Base-by-base conservation (phyloP, 2,329 filamentous ascomycete genomes). In the Trichoderma sp. region DNA sequence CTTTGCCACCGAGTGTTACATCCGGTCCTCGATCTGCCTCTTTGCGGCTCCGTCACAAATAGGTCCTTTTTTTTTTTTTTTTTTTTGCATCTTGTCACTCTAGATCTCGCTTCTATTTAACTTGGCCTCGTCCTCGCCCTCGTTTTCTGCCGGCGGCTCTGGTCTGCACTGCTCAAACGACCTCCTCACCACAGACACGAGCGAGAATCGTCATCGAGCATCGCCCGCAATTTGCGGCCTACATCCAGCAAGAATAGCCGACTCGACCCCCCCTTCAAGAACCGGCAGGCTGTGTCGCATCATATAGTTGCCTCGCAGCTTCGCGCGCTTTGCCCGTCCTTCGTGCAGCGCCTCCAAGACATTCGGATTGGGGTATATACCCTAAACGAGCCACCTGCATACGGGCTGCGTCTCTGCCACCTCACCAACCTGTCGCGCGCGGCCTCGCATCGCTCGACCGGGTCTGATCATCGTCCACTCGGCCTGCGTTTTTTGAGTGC, bases 341-440 rank as follows among this genome's bases (percentile, higher is more conserved):
- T 63, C 17, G 48, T 64, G 64, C 67, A 67, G 67, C 34, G 34
- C 56, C 67, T 58, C 64, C 64, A 61, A 67, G 64, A 61, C 64
- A 66, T 59, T 66, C 27, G 68, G 27, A 35, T 58, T 64, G 65
- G 68, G 54, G 42, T 29, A 52, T 64, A 35, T 64, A 53, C 64
- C 64, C 68, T 32, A 58, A 69, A 69, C 42, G 29, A 69, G 68
- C 68, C n/a, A 69, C 68, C 25, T 69, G 68, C 68, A 69, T 67
- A 67, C 63, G 25, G 52, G 27, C 58, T 34, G 59, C 57, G 52
- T 29, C 35, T 53, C 68, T 69, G 68, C 68, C 68, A 69, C 68
- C 68, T 69, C 68, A 69, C 64, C 64, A 67, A 45, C 64, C 52
- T 48, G 65, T 39, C 60, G 68, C 68, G 65, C 60, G 68, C 68